These are phyloP conservation scores for Umbellularia californica DNA, from an alignment of 164 flowering plant species.

Conservation along the genomic window DNA sequence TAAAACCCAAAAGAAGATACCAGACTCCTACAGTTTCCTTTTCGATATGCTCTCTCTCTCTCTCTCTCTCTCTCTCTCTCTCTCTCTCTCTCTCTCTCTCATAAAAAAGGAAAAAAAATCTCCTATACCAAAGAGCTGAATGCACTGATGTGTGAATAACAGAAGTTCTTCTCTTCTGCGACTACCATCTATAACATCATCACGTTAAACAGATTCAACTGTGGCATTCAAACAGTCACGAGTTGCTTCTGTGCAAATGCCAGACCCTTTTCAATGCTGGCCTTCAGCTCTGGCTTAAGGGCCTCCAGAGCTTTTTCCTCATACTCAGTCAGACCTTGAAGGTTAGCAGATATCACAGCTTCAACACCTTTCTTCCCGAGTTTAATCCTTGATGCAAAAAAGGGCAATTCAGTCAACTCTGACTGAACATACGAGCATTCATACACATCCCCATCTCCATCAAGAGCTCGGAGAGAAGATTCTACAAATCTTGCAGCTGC, in stretches of 20 bases:
- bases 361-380: conserved; percentile 18
- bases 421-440: conserved; percentile 13
- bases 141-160: too few species aligned
- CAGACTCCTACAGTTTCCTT: too few species aligned
- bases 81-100: too few species aligned
- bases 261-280: conserved; percentile 20
- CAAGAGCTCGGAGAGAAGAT: conserved; percentile 15
- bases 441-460: conserved; percentile 15
- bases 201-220: too few species aligned
- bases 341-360: conserved; percentile 12
- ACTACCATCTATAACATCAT: too few species aligned
- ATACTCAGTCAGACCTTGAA: conserved; percentile 15
- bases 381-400: conserved; percentile 16
- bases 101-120: too few species aligned
- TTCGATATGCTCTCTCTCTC: too few species aligned
- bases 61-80: too few species aligned
- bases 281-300: conserved; percentile 18
- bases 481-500: conserved; percentile 19
- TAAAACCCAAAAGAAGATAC: too few species aligned
- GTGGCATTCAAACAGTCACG: not conserved
- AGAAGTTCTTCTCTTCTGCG: too few species aligned
- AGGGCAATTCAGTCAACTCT: conserved; percentile 11
- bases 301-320: conserved; percentile 15
- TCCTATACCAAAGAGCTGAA: too few species aligned
- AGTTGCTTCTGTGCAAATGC: conserved; percentile 14